phyloP scores from a whole-genome alignment of 2,329 filamentous ascomycete species.

The Trichoderma aggressivum region DNA sequence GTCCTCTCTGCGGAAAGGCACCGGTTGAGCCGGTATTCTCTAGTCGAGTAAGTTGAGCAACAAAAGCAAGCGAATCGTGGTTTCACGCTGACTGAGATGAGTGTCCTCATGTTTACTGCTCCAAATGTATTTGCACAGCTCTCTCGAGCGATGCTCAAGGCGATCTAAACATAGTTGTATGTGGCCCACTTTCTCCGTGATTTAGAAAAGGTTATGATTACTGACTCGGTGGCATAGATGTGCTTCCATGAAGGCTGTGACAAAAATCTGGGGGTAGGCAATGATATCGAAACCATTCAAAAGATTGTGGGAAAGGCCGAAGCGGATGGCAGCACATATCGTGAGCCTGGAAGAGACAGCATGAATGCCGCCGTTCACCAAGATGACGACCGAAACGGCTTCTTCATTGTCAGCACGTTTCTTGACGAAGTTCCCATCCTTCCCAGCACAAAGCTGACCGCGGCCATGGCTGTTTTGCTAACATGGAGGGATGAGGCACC shows the following conservation, averaged over 20 bases:
- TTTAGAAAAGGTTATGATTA: not conserved
- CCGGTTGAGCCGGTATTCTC: not conserved
- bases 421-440: not conserved
- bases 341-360: conserved; percentile 28
- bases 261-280: not conserved
- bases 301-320: not conserved
- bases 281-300: not conserved
- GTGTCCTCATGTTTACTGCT: conserved; percentile 37
- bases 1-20: conserved; percentile 11
- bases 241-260: not conserved
- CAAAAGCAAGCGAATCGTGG: fast-evolving
- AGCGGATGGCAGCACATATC: not conserved
- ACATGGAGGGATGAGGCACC: conserved; percentile 33
- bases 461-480: conserved; percentile 31
- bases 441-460: conserved; percentile 34
- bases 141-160: not conserved
- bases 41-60: conserved; percentile 13
- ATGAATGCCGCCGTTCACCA: conserved; percentile 19
- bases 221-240: not conserved
- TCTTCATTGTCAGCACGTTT: not conserved
- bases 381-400: not conserved
- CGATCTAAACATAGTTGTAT: too few species aligned
- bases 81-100: conserved; percentile 21
- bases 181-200: too few species aligned
- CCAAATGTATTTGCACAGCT: conserved; percentile 20